Evolutionary conservation across 805 yeast species (phyloP).

Genomic region (Starmerella kuoi): DNA sequence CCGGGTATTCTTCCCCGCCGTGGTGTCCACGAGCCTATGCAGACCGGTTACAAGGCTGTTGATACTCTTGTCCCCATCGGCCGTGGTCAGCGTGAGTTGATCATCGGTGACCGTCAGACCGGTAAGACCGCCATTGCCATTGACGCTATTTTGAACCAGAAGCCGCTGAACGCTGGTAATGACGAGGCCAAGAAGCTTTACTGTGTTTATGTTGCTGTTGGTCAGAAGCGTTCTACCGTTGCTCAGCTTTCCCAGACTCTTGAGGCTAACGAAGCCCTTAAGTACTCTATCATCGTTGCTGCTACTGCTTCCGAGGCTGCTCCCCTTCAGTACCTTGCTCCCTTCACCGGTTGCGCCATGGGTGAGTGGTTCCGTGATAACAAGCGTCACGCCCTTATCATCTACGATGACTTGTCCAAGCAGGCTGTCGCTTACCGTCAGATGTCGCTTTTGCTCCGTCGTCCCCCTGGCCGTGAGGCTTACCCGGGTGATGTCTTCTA

Average conservation of each 20-base stretch:
- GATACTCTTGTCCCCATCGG: constrained; percentile 99
- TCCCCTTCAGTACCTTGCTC: constrained; percentile 99
- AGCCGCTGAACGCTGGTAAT: constrained; percentile 91
- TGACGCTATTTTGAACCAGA: constrained; percentile 97
- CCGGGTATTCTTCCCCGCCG: constrained; percentile 99
- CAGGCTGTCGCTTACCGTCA: constrained; percentile 99
- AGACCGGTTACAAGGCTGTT: constrained; percentile 98
- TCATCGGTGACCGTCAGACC: constrained; percentile 99
- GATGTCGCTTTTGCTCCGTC: constrained; percentile 90
- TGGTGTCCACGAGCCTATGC: constrained; percentile 98
- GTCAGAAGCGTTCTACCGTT: constrained; percentile 99
- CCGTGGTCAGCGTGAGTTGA: constrained; percentile 99
- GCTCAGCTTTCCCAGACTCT: constrained; percentile 99
- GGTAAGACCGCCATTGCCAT: constrained; percentile 99
- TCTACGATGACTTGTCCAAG: constrained; percentile 96
- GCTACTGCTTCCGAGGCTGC: constrained; percentile 99
- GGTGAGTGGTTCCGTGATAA: constrained; percentile 99
- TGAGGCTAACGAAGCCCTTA: constrained; percentile 95
- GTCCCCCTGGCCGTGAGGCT: constrained; percentile 96
- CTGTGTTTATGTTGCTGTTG: constrained; percentile 99
- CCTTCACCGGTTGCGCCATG: constrained; percentile 98
- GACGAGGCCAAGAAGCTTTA: constrained; percentile 97
- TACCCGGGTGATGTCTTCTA: constrained; percentile 96
- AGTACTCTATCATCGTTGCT: constrained; percentile 95
- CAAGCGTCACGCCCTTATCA: constrained; percentile 92